Evolutionary conservation across 352 stramenopile species (phyloP).

Genomic region (Globisporangium cylindrosporum): DNA sequence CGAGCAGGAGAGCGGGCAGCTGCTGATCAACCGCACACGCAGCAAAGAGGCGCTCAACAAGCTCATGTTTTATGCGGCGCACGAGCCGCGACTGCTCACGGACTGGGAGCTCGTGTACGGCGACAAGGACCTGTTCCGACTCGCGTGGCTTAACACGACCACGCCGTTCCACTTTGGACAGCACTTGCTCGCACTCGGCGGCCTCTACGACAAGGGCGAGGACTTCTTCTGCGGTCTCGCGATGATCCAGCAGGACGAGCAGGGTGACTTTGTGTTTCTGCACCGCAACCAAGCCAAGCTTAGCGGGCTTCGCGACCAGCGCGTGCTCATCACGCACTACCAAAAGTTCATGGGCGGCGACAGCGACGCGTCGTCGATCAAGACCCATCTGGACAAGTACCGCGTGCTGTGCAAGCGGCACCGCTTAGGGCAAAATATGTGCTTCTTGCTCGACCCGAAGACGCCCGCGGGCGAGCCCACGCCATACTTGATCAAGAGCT

Average conservation of each 20-base stretch:
- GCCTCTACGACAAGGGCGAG: slow-evolving; percentile 29
- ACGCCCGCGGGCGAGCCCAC: slow-evolving; percentile 38
- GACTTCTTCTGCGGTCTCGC: slow-evolving; percentile 42
- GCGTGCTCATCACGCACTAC: slow-evolving; percentile 51
- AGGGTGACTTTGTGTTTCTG: slow-evolving; percentile 15
- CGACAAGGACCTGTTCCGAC: slow-evolving; percentile 63
- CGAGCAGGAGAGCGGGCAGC: slow-evolving; percentile 36
- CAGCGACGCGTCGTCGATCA: slow-evolving; percentile 43
- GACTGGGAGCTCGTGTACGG: slow-evolving; percentile 36
- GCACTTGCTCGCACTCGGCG: slow-evolving; percentile 37
- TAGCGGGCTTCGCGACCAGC: slow-evolving; percentile 34
- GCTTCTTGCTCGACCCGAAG: slow-evolving; percentile 54
- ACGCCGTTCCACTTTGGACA: slow-evolving; percentile 48
- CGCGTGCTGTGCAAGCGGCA: slow-evolving; percentile 53
- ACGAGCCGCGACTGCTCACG: slow-evolving; percentile 33
- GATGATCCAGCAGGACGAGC: slow-evolving; percentile 16
- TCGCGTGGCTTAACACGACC: slow-evolving; percentile 53
- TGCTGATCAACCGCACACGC: slow-evolving; percentile 27
- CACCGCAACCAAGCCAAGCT: slow-evolving; percentile 17
- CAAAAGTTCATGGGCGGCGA: slow-evolving; percentile 72
- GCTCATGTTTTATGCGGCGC: slow-evolving; percentile 46
- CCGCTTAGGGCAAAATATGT: slow-evolving; percentile 55
- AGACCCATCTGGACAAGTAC: slow-evolving; percentile 62
- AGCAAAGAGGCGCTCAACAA: slow-evolving; percentile 18
- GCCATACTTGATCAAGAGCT: slow-evolving; percentile 47